Evolutionary conservation across 2,329 filamentous ascomycete species (phyloP).

Genomic region (Xylaria sp.): DNA sequence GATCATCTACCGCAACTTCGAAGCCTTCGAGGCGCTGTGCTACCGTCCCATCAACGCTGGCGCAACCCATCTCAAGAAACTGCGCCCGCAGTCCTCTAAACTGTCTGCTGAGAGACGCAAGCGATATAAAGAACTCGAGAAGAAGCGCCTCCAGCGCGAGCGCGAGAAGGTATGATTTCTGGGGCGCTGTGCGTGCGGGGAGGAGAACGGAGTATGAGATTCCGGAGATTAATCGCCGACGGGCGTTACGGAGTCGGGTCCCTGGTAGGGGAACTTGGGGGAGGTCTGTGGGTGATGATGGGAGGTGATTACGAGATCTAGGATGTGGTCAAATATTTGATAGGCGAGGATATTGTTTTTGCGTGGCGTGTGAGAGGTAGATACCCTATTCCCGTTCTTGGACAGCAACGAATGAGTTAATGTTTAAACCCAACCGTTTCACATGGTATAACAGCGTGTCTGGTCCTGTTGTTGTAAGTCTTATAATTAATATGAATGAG

Average conservation of each 20-base stretch:
- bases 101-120: constrained; percentile 33
- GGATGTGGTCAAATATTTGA: no score
- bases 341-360: background rate
- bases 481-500: no score
- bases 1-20: constrained; percentile 30
- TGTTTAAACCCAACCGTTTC: no score
- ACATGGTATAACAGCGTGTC: no score
- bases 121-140: constrained; percentile 31
- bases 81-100: constrained; percentile 40
- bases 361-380: background rate
- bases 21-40: constrained; percentile 24
- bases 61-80: constrained; percentile 25
- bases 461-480: no score
- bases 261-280: constrained; percentile 31
- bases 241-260: constrained; percentile 22
- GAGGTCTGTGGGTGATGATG: constrained; percentile 15
- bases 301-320: background rate
- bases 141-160: constrained; percentile 27
- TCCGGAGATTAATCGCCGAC: constrained; percentile 45
- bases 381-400: constrained; percentile 4
- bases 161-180: constrained; percentile 49
- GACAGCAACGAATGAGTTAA: background rate
- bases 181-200: constrained; percentile 45
- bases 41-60: constrained; percentile 25
- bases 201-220: constrained; percentile 44